Conservation (phyloP, 495 filamentous ascomycete genomes). For the Acidomyces sp. region DNA sequence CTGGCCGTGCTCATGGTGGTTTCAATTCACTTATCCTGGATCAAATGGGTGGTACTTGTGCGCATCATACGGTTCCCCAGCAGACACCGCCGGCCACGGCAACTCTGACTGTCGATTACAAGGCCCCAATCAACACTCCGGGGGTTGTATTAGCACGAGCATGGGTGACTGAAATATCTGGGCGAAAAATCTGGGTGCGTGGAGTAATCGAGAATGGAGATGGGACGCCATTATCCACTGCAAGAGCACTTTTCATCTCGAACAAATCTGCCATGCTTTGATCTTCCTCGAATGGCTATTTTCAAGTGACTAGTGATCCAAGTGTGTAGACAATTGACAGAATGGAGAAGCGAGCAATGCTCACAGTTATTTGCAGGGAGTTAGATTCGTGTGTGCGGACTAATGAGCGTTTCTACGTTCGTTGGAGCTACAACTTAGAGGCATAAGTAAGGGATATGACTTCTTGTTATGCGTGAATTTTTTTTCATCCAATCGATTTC, state of each 20-base stretch:
- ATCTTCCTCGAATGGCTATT: too few relatives aligned
- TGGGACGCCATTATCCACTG: conserved; percentile 8
- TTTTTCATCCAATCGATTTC: too few relatives aligned
- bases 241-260: conserved; percentile 20
- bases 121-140: conserved; percentile 14
- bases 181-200: conserved; percentile 17
- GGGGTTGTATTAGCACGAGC: conserved; percentile 16
- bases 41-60: conserved; percentile 5
- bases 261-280: too few relatives aligned
- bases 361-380: too few relatives aligned
- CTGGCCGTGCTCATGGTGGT: conserved; percentile 16
- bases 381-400: too few relatives aligned
- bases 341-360: too few relatives aligned
- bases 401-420: too few relatives aligned
- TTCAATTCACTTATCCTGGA: conserved; percentile 16
- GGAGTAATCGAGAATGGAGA: conserved; percentile 15
- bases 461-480: too few relatives aligned
- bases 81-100: conserved; percentile 14
- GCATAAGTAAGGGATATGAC: too few relatives aligned
- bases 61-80: background rate
- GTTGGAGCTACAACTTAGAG: too few relatives aligned
- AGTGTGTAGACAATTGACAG: too few relatives aligned
- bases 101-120: conserved; percentile 18
- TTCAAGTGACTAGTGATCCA: too few relatives aligned
- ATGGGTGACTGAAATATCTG: conserved; percentile 12